phyloP scores from a whole-genome alignment of 495 filamentous ascomycete species.

The Polyplosphaeria fusca region DNA sequence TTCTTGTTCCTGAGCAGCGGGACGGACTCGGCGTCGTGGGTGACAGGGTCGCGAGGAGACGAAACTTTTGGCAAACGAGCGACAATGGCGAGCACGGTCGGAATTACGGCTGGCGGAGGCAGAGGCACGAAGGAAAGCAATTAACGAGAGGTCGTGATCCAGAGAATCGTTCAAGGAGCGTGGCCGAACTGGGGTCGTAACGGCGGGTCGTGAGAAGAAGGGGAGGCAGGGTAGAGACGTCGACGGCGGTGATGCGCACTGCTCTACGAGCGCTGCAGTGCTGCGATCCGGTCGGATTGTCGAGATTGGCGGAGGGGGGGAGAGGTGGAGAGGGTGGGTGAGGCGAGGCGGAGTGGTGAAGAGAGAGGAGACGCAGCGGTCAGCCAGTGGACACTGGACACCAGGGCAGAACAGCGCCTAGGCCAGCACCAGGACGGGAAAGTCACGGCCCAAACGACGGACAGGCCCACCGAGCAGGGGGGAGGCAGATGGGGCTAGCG shows the following conservation, averaged over 20 bases:
- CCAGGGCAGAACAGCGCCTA: background rate
- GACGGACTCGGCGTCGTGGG: conserved; percentile 7
- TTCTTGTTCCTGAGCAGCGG: conserved; percentile 19
- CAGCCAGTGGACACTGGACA: background rate
- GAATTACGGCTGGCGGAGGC: conserved; percentile 6
- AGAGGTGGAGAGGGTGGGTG: conserved; percentile 1
- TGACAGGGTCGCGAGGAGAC: background rate
- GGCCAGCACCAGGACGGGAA: background rate
- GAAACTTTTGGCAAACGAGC: conserved; percentile 11
- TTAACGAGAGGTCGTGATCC: conserved; percentile 23
- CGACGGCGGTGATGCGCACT: conserved; percentile 8
- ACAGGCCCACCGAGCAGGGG: background rate
- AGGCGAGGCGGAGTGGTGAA: conserved; percentile 11
- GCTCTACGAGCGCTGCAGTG: conserved; percentile 12
- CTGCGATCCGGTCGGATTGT: conserved; percentile 29
- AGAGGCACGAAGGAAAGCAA: conserved; percentile 15
- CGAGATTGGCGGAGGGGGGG: conserved; percentile 2
- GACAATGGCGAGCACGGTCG: conserved; percentile 2
- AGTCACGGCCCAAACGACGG: background rate
- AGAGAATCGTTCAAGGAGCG: conserved; percentile 27
- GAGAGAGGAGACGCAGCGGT: background rate
- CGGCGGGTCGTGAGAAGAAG: background rate
- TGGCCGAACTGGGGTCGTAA: conserved; percentile 10
- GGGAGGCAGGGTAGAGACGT: conserved; percentile 1
- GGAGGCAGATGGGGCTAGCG: background rate